These are phyloP conservation scores for Amauroascus niger DNA, from an alignment of 2,329 filamentous ascomycete species.

Conservation along the genomic window DNA sequence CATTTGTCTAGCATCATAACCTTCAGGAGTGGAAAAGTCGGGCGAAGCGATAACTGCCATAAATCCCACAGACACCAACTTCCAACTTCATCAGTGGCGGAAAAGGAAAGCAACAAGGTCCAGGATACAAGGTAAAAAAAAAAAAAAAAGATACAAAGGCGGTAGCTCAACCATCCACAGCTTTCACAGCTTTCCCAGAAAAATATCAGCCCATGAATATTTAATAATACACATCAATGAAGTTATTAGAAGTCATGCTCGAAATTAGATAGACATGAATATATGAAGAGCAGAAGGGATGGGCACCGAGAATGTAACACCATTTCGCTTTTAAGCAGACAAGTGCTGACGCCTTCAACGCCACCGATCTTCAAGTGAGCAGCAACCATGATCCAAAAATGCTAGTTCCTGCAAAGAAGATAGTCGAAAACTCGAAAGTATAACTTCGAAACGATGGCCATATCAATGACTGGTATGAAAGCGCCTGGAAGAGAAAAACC, in stretches of 20 bases:
- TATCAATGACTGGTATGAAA: background rate
- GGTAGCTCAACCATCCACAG: background rate
- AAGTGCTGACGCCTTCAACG: background rate
- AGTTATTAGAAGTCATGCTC: constrained; percentile 5
- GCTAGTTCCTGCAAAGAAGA: background rate
- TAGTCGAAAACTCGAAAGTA: background rate
- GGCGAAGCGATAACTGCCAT: background rate
- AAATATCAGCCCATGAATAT: background rate
- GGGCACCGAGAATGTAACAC: background rate
- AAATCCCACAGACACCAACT: background rate
- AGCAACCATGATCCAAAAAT: background rate
- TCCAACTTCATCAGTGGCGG: background rate
- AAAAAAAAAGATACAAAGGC: too few species aligned
- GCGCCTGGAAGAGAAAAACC: background rate
- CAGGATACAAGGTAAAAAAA: background rate
- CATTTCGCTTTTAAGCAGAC: background rate
- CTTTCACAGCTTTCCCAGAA: background rate
- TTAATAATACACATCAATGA: constrained; percentile 8
- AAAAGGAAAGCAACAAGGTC: background rate
- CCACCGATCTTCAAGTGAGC: background rate
- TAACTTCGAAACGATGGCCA: background rate
- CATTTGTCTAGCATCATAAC: background rate
- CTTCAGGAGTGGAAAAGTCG: constrained; percentile 2
- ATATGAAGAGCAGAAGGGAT: background rate
- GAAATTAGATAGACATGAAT: background rate